Base-by-base conservation (phyloP, 2,329 filamentous ascomycete genomes). In the Raffaelea arxii region DNA sequence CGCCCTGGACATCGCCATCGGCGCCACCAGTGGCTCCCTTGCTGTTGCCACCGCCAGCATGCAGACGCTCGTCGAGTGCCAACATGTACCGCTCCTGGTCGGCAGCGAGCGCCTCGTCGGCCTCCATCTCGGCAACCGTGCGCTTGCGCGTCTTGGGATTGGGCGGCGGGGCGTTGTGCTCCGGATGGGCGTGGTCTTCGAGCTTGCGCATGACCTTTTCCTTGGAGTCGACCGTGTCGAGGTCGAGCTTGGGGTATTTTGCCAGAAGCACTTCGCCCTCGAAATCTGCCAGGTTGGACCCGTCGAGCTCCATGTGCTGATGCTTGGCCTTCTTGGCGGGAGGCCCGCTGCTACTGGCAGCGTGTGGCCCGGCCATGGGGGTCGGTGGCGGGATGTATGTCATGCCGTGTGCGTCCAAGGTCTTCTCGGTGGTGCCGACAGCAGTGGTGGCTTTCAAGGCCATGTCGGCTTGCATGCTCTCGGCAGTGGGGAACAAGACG, bases 71-170 rank as follows among this genome's bases (percentile, higher is more conserved):
- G 58, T 98, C 92, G 65, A 90, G 80, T 21, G 87, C 82, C 43
- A 97, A 81, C 88, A 98, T 92, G 55, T 88, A 94, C 41, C 88
- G 79, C 64, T 98, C 90, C 53, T 88, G 82, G 49, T 89, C 86
- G 21, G 90, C 91, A 1, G 89, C 88, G 49, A 88, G 75, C 1
- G 92, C 91, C 65, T 98, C 90, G 59, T 98, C 92, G 7, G 91
- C 91, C 9, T 88, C 92, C 69, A 97, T 80, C 61, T 98, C 91
- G 9, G 92, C 92, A 18, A 94, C 83, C 0, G 92, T 98, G 51
- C 91, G 81, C 72, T 98, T 97, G 48, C 92, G 76, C 7, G 82
- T 83, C 71, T 95, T 96, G 3, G 89, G 89, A 50, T 84, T 77
- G 1, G 92, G 91, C 10, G 88, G 82, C 38, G 79, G 71, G 43